Base-by-base conservation (phyloP, 345 rosid genomes). In the Toxicodendron radicans region DNA sequence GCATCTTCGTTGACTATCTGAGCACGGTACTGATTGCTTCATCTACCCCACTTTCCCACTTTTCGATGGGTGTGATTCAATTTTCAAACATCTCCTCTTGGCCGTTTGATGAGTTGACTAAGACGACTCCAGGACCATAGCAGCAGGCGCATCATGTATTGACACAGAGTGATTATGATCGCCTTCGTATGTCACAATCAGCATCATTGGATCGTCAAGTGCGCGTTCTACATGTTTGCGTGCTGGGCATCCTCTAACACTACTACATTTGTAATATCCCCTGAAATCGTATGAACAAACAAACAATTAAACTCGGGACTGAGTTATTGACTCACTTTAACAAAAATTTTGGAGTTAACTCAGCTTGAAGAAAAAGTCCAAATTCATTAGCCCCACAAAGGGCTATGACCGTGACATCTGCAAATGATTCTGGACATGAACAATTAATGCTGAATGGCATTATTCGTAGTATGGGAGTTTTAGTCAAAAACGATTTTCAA, bases 261-360 rank as follows among this genome's bases (percentile, higher is more conserved):
- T 91, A 75, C 98, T 94, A 78, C 98, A 94, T 71, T 88, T 94
- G 87, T 94, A 94, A 81, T 94, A 94, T 8, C 97, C 98, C 81
- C 97, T 94, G 83, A 18, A 17, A 4, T 2, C 24, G 24, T 20
- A 51, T 14, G 5, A 21, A 64, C 59, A 2, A 11, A 10, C 10
- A 7, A 27, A 66, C 4, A 14, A 56, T 3, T 4, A 38, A 27
- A 62, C 59, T 27, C 48, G 21, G 41, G 24, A 56, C 17, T 10
- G 61, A 75, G 75, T 70, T 41, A 35, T 66, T 16, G 32, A 59
- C 16, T 17, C 32, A 3, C 3, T 49, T 14, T 10, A 49, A 49
- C 53, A 49, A 49, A 49, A 10, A 11, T 32, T 24, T 71, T 58
- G 72, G 72, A 64, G 73, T 73, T 77, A 70, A 81, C 72, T 48